These are phyloP conservation scores for Spatholobus suberectus DNA, from an alignment of 306 rosid species.

Conservation along the genomic window DNA sequence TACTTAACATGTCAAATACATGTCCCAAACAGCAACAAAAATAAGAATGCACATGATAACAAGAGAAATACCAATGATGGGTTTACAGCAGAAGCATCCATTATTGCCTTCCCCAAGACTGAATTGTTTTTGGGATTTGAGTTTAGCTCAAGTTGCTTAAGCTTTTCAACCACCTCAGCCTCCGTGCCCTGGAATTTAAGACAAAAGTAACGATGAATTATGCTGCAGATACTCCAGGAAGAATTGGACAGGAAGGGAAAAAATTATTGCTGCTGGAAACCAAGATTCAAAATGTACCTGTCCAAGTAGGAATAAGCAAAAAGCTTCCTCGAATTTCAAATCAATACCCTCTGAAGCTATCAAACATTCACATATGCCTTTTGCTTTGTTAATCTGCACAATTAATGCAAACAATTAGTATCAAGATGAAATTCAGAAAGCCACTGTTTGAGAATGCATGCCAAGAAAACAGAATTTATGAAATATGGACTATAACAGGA, in stretches of 20 bases:
- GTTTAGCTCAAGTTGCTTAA: conserved; percentile 71
- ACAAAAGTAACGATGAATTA: conserved; percentile 33
- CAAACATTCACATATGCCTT: conserved; percentile 84
- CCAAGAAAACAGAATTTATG: background rate
- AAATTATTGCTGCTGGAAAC: conserved; percentile 43
- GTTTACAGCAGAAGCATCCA: conserved; percentile 61
- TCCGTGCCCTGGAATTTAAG: conserved; percentile 73
- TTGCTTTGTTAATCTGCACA: conserved; percentile 77
- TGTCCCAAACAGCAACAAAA: conserved; percentile 31
- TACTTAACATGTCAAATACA: conserved; percentile 16
- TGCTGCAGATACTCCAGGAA: conserved; percentile 9
- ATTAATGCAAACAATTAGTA: conserved; percentile 28
- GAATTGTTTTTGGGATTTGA: conserved; percentile 66
- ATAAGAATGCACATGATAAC: conserved; percentile 34
- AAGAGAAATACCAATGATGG: conserved; percentile 70
- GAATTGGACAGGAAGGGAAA: conserved; percentile 11
- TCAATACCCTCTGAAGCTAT: conserved; percentile 79
- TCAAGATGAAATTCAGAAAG: conserved; percentile 31
- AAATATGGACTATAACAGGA: conserved; percentile 8
- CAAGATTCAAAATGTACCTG: conserved; percentile 59
- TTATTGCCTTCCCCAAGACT: conserved; percentile 69
- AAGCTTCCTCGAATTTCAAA: conserved; percentile 87
- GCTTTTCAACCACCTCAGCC: conserved; percentile 76
- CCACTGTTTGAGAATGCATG: conserved; percentile 13
- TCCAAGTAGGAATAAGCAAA: conserved; percentile 85